phyloP scores from a whole-genome alignment of 495 filamentous ascomycete genomes.

The Pseudomonodictys pantanalensis region DNA sequence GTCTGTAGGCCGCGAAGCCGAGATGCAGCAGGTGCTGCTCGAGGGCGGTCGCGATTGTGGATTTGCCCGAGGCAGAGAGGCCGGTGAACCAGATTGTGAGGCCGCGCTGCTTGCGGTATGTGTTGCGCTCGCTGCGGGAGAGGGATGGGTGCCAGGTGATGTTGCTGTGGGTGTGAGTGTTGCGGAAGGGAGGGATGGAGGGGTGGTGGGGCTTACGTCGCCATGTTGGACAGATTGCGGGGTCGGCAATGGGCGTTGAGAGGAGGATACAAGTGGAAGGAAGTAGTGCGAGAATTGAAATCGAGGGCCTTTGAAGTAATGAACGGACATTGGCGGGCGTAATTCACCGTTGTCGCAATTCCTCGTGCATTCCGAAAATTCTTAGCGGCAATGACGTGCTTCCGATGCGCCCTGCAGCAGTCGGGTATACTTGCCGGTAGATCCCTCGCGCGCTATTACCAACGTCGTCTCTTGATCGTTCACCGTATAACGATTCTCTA shows the following conservation, averaged over 20 bases:
- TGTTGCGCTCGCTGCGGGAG: slow-evolving; percentile 77
- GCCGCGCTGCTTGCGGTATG: slow-evolving; percentile 76
- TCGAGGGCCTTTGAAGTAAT: too few species aligned
- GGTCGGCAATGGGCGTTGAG: background rate
- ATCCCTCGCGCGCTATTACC: too few species aligned
- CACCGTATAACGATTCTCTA: too few species aligned
- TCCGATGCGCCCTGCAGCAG: too few species aligned
- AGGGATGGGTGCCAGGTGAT: slow-evolving; percentile 97
- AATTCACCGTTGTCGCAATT: too few species aligned
- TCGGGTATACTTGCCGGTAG: too few species aligned
- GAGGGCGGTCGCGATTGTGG: slow-evolving; percentile 90
- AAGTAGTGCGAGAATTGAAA: too few species aligned
- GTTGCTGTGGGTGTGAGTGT: slow-evolving; percentile 59
- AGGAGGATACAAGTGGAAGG: background rate
- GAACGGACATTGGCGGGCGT: too few species aligned
- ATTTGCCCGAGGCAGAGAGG: slow-evolving; percentile 92
- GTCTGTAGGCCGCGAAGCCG: slow-evolving; percentile 78
- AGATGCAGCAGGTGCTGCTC: slow-evolving; percentile 91
- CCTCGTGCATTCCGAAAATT: too few species aligned
- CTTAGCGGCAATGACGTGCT: too few species aligned
- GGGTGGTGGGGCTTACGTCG: slow-evolving; percentile 26
- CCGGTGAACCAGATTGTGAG: slow-evolving; percentile 98
- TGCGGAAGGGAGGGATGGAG: background rate
- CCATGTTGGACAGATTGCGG: slow-evolving; percentile 17
- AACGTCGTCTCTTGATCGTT: too few species aligned